phyloP scores from a whole-genome alignment of 2,329 filamentous ascomycete species.

The Fusarium udum region DNA sequence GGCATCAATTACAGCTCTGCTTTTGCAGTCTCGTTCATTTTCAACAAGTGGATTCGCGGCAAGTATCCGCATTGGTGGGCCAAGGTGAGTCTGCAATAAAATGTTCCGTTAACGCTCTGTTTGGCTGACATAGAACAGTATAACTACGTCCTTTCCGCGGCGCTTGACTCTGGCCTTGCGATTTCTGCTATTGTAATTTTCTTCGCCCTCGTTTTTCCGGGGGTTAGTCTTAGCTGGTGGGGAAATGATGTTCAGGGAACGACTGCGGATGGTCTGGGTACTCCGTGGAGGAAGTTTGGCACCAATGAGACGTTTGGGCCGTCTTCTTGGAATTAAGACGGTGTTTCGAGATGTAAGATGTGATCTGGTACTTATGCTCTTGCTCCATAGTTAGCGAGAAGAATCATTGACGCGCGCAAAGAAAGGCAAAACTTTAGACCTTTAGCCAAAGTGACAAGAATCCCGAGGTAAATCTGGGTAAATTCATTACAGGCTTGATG shows the following conservation, averaged over 20 bases:
- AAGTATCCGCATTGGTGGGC: constrained; percentile 3
- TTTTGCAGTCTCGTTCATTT: background rate
- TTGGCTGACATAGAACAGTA: background rate
- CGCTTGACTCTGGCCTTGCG: background rate
- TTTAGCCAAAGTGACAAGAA: background rate
- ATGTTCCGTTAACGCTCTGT: rapidly evolving
- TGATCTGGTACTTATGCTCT: rapidly evolving
- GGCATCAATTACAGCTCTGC: background rate
- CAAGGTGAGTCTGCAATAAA: background rate
- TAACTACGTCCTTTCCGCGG: background rate
- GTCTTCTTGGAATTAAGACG: background rate
- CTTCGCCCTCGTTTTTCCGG: background rate
- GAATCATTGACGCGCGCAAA: background rate
- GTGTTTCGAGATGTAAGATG: rapidly evolving
- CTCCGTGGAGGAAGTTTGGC: background rate
- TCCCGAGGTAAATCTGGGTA: rapidly evolving
- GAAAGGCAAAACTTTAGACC: rapidly evolving
- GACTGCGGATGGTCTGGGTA: background rate
- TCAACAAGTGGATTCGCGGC: constrained; percentile 3
- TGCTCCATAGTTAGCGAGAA: no score
- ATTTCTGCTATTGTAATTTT: background rate
- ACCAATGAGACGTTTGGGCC: background rate
- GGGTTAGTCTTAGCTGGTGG: background rate
- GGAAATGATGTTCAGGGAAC: background rate
- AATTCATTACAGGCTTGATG: rapidly evolving